Conservation (phyloP, 805 yeast species). For the Yamadazyma olivae region DNA sequence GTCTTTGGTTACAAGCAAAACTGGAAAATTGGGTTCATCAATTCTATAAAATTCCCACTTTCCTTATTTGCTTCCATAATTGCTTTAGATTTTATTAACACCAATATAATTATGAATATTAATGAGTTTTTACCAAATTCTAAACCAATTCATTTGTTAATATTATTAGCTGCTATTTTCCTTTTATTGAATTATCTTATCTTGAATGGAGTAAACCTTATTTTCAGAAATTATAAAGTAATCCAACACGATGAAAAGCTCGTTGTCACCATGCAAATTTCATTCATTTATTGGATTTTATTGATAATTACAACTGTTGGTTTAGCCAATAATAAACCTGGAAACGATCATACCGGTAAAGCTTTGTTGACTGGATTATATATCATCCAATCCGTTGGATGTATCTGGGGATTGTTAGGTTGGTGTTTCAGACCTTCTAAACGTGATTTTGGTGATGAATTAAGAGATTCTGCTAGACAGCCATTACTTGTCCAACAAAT, state of each 20-base stretch:
- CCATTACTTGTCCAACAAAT: slow-evolving; percentile 25
- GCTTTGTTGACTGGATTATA: slow-evolving; percentile 47
- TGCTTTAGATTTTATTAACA: slow-evolving; percentile 21
- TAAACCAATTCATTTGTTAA: slow-evolving; percentile 35
- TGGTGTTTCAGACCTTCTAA: slow-evolving; percentile 28
- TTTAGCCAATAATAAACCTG: slow-evolving; percentile 37
- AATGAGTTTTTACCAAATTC: slow-evolving; percentile 38
- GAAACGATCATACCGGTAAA: slow-evolving; percentile 52
- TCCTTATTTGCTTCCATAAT: slow-evolving; percentile 47
- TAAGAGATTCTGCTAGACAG: slow-evolving; percentile 13
- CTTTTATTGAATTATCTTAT: slow-evolving; percentile 55
- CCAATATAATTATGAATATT: slow-evolving; percentile 14
- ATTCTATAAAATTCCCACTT: slow-evolving; percentile 56
- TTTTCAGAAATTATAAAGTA: slow-evolving; percentile 30
- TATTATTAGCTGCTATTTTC: slow-evolving; percentile 43
- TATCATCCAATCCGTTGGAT: slow-evolving; percentile 42
- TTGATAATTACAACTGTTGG: slow-evolving; percentile 48
- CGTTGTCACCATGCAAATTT: slow-evolving; percentile 45
- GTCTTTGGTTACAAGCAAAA: slow-evolving; percentile 45
- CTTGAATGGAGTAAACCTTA: slow-evolving; percentile 42
- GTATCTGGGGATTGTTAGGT: slow-evolving; percentile 52
- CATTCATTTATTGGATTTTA: slow-evolving; percentile 54
- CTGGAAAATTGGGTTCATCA: slow-evolving; percentile 39
- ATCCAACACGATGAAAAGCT: slow-evolving; percentile 44
- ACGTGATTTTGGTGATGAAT: slow-evolving; percentile 10